Percentiles rank a stretch among this genome's conserved stretches.
Evolutionary conservation across 148 eudicot genomes (phyloP).

Genomic region (Gaultheria prostrata): DNA sequence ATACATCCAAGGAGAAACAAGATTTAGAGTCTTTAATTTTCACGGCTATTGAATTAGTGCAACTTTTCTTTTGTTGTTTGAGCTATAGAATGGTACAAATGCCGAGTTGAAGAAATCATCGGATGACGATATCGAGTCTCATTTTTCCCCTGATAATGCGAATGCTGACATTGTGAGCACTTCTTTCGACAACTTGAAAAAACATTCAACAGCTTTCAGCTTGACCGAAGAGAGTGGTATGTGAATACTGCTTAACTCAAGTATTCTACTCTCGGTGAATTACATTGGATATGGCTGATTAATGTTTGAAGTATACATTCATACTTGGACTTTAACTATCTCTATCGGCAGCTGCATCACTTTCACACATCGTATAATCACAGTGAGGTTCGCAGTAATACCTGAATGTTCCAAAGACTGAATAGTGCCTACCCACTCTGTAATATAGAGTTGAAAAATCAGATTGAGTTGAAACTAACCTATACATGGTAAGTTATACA

Average conservation of each 20-base stretch:
- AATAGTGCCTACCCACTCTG: background rate
- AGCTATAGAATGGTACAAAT: background rate
- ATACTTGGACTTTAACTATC: background rate
- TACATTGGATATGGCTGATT: background rate
- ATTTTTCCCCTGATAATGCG: background rate
- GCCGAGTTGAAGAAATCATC: background rate
- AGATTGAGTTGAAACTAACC: background rate
- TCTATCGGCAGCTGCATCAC: background rate
- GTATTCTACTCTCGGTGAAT: conserved; percentile 1
- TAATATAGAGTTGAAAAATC: background rate
- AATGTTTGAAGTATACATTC: background rate
- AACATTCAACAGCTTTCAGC: background rate
- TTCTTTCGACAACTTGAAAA: background rate
- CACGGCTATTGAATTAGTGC: too few species aligned
- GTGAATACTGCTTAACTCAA: background rate
- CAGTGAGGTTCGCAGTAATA: background rate
- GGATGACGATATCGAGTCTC: background rate
- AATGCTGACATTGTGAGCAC: background rate
- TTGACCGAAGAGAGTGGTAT: background rate
- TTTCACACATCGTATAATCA: background rate
- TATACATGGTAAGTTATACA: background rate
- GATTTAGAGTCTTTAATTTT: background rate
- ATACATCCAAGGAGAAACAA: background rate
- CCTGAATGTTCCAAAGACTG: background rate
- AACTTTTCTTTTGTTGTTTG: conserved; percentile 5